Percentiles rank a stretch among this genome's conserved stretches.
Conservation (phyloP, 306 rosid genomes). For the Chamaecrista fasciculata region DNA sequence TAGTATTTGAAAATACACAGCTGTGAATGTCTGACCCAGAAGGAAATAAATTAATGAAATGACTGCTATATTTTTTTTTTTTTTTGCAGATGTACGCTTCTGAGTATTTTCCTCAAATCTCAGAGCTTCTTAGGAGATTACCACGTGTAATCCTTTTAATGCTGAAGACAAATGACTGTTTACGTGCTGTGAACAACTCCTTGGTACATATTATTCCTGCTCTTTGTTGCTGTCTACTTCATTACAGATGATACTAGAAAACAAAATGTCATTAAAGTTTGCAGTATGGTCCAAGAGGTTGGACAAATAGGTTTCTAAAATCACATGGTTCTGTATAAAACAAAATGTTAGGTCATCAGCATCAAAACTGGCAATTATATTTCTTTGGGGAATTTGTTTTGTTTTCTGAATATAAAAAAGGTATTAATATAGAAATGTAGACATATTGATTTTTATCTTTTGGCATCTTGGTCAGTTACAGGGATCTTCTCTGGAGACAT, state of each 20-base stretch:
- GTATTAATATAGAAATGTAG: too few relatives aligned
- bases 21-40: slow-evolving; percentile 13
- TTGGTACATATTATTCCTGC: slow-evolving; percentile 56
- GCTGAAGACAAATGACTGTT: slow-evolving; percentile 98
- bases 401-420: too few relatives aligned
- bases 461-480: slow-evolving; percentile 55
- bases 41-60: slow-evolving; percentile 27
- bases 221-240: slow-evolving; percentile 26
- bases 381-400: not conserved
- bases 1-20: not conserved
- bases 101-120: slow-evolving; percentile 79
- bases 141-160: slow-evolving; percentile 90
- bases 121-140: slow-evolving; percentile 88
- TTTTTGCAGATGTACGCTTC: slow-evolving; percentile 89
- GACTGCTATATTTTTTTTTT: slow-evolving; percentile 22
- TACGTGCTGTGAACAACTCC: slow-evolving; percentile 78
- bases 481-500: slow-evolving; percentile 84
- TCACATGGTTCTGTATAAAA: not conserved
- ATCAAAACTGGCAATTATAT: not conserved
- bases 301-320: not conserved
- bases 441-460: not conserved
- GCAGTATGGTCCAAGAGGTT: not conserved
- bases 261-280: not conserved
- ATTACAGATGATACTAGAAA: not conserved
- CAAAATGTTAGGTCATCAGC: not conserved